Conservation (phyloP, 139 green algal genomes). For the Haematococcus sp. region DNA sequence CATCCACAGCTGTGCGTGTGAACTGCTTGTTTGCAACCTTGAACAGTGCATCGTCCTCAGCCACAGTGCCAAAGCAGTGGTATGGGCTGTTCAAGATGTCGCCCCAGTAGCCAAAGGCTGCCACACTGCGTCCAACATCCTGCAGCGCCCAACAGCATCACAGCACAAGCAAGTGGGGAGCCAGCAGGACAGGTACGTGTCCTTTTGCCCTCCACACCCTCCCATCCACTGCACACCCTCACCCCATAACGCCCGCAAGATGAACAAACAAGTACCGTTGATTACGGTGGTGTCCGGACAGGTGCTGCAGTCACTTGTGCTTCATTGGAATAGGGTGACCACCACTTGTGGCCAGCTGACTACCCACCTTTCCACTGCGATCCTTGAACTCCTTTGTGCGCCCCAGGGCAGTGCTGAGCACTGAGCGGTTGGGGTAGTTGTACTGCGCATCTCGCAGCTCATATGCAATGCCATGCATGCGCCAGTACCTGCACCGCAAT, state of each 20-base stretch:
- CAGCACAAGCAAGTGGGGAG: not conserved
- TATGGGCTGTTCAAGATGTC: slow-evolving; percentile 72
- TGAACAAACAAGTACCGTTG: no score
- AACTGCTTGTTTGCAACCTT: slow-evolving; percentile 65
- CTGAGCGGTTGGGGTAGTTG: slow-evolving; percentile 53
- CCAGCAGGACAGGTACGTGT: not conserved
- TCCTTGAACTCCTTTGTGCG: slow-evolving; percentile 66
- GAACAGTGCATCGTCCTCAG: slow-evolving; percentile 45
- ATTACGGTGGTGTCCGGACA: no score
- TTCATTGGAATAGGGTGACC: no score
- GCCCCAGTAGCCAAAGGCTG: slow-evolving; percentile 66
- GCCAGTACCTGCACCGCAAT: slow-evolving; percentile 26
- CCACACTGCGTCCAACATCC: slow-evolving; percentile 62
- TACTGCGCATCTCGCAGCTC: slow-evolving; percentile 63
- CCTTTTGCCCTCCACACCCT: not conserved
- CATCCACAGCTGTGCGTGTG: slow-evolving; percentile 57
- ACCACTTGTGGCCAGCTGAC: no score
- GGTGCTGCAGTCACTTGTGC: no score
- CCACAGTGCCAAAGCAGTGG: slow-evolving; percentile 55
- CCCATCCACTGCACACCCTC: not conserved
- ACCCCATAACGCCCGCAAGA: no score
- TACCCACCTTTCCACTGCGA: slow-evolving; percentile 34
- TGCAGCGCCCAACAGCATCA: no score
- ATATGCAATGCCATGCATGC: slow-evolving; percentile 51
- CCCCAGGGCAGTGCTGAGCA: slow-evolving; percentile 61